Conservation (phyloP, 2,329 filamentous ascomycete genomes). For the Xylariaceae sp. region DNA sequence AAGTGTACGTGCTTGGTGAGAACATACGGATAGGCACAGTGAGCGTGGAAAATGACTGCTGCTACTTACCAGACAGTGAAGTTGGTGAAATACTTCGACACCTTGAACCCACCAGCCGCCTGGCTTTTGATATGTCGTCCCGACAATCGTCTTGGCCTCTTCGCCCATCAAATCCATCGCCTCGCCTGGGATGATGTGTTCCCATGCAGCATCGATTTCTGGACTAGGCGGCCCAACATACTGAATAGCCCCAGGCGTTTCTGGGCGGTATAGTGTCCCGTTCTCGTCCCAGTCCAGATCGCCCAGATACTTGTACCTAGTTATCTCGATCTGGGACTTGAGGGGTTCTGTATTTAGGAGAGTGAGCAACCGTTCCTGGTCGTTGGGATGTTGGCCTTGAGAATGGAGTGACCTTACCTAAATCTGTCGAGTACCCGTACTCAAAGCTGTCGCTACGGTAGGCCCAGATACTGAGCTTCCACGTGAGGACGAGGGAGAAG, state of each 20-base stretch:
- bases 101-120: neutral
- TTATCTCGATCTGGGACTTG: neutral
- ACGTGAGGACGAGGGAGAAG: neutral
- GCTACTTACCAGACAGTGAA: neutral
- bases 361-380: neutral
- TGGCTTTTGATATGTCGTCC: conserved; percentile 1
- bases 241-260: neutral
- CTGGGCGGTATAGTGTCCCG: neutral
- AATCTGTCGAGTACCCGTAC: too few species aligned
- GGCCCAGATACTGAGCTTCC: too few species aligned
- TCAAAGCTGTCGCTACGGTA: too few species aligned
- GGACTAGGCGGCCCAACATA: neutral
- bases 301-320: neutral
- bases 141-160: conserved; percentile 2
- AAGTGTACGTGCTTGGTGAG: neutral
- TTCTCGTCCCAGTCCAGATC: conserved; percentile 2
- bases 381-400: neutral
- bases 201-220: neutral
- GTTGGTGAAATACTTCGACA: conserved; percentile 4
- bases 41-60: neutral
- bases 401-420: too few species aligned
- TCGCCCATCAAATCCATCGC: neutral
- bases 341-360: neutral
- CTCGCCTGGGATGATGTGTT: neutral
- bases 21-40: neutral